These are phyloP conservation scores for Mikania micrantha DNA, from an alignment of 129 eudicot genomes.

Conservation along the genomic window DNA sequence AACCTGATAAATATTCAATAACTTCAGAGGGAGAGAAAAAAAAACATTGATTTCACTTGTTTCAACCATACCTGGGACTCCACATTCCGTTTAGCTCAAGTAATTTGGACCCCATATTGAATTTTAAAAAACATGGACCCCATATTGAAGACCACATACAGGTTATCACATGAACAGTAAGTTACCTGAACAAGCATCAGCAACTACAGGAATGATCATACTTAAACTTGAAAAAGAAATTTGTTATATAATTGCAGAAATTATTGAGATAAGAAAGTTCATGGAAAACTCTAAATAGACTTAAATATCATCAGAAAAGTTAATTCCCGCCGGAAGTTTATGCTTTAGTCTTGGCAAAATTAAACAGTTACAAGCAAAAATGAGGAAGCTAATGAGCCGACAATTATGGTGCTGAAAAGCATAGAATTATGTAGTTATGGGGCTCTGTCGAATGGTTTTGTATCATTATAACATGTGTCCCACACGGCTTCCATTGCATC, in stretches of 20 bases:
- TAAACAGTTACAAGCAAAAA: not conserved
- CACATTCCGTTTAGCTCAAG: too few species aligned
- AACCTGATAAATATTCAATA: too few species aligned
- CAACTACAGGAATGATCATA: not conserved
- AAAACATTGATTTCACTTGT: too few species aligned
- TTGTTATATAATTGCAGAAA: not conserved
- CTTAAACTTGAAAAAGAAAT: not conserved
- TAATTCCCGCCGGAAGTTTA: not conserved
- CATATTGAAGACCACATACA: not conserved
- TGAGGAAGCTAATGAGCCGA: not conserved
- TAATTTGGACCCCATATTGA: too few species aligned
- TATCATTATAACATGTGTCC: conserved; percentile 94
- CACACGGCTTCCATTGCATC: conserved; percentile 97
- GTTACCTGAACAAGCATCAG: not conserved
- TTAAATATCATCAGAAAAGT: not conserved
- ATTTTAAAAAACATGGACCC: conserved; percentile 10
- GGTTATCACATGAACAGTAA: not conserved
- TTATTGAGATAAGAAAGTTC: conserved; percentile 7
- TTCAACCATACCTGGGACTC: too few species aligned
- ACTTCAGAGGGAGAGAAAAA: too few species aligned
- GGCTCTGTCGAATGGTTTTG: conserved; percentile 87
- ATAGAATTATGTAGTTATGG: conserved; percentile 31
- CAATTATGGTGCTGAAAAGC: not conserved
- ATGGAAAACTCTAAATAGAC: conserved; percentile 3
- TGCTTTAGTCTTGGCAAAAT: not conserved